Evolutionary conservation across 495 filamentous ascomycete genomes (phyloP), one percentile per base, ranked within the genome.

Genomic region (Neurospora sp.): DNA sequence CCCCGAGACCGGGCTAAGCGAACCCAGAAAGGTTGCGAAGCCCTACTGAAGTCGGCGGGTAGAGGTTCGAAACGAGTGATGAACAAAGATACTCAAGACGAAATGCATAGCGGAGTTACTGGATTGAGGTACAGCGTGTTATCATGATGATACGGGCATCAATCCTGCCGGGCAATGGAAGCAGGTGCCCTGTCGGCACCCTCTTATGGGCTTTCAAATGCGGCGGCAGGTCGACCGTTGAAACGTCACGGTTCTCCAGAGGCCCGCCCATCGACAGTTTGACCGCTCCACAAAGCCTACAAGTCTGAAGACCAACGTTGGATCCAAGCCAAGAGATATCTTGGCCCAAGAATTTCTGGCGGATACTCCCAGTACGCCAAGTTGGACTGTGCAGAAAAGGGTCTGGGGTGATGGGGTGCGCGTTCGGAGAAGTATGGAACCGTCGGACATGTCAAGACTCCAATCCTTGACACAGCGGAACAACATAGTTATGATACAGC

Each of bases 1-100:
- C 83, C 89, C 91, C 9, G 86, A 88, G 70, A 97, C 92, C n/a
- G 94, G 94, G 11, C 70, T 82, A 69, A 88, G 85, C 72, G 96
- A 99, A 86, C 82, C 80, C 75, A 90, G 96, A 81, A 99, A 99
- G 84, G 95, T 98, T 73, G 96, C 95, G 35, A 92, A 96, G 80
- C 96, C 95, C 3, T 92, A 94, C 74, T 97, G 87, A 93, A 37
- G 69, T 41, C 68, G 14, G 16, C 20, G 69, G 39, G 11, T 27
- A 5, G 37, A 46, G 69, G 8, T 18, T 39, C 31, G 41, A 70
- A 27, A 65, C 5, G 27, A 65, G 53, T 35, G 27, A 16, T 37
- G 27, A 65, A 65, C 27, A 65, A 35, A 14, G 27, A 65, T 35
- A 27, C 53, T 16, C 7, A 31, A 61, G 11, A 22, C 35, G 27